These are phyloP conservation scores for Fusarium keratoplasticum DNA, from an alignment of 2,329 filamentous ascomycete species.

Conservation along the genomic window DNA sequence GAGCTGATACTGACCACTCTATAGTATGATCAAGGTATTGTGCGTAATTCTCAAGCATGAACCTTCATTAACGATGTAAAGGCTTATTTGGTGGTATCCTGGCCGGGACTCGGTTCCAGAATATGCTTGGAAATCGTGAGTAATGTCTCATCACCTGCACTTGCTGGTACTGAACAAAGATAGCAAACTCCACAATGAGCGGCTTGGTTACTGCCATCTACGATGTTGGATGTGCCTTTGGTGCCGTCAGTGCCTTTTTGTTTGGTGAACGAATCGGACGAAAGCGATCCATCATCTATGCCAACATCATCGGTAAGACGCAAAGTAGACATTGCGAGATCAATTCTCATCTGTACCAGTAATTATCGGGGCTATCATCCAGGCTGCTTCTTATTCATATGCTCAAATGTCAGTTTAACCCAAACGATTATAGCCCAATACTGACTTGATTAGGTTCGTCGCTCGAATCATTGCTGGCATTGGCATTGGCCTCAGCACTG, in stretches of 20 bases:
- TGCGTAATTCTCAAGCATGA: too few relatives aligned
- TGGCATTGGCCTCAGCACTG: slow-evolving; percentile 14
- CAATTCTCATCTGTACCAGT: not conserved
- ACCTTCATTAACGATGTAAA: not conserved
- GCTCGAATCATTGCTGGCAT: slow-evolving; percentile 13
- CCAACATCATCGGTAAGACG: slow-evolving; percentile 14
- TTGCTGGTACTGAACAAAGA: not conserved
- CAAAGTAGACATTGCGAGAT: too few relatives aligned
- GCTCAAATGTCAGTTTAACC: not conserved
- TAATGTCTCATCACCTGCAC: not conserved
- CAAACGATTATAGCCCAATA: accelerated
- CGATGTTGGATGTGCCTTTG: slow-evolving; percentile 11
- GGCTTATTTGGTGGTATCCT: not conserved
- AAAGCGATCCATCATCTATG: slow-evolving; percentile 10
- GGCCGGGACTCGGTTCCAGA: not conserved
- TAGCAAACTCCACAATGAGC: slow-evolving; percentile 12
- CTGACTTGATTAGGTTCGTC: not conserved
- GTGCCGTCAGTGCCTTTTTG: slow-evolving; percentile 8
- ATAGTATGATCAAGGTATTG: not conserved
- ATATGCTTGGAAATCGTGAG: slow-evolving; percentile 1
- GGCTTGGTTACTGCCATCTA: slow-evolving; percentile 15
- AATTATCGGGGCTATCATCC: not conserved
- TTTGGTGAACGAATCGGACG: slow-evolving; percentile 11
- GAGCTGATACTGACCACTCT: not conserved
- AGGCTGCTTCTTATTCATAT: not conserved